Evolutionary conservation across 345 rosid genomes (phyloP), one percentile per base, ranked within the genome.

Genomic region (Linum usitatissimum): DNA sequence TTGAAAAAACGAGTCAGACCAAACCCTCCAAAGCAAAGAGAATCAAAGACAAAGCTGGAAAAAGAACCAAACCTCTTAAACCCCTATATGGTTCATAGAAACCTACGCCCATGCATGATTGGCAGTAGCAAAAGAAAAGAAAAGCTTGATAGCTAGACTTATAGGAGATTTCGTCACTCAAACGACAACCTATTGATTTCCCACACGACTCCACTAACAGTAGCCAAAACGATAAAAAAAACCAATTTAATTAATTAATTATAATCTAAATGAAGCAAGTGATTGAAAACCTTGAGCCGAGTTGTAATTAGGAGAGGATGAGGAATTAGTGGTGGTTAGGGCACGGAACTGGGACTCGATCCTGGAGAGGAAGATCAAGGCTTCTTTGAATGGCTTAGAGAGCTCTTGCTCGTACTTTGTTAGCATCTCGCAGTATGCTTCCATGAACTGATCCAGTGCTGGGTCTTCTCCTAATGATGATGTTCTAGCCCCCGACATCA

Each of bases 401-500:
- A 94, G 91, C 45, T 90, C 99, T 75, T 88, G 91, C 77, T 94
- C 97, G 21, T 94, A 94, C 76, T 94, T 90, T 18, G 74, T 83
- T 49, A 94, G 79, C 99, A 94, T 90, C 89, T 94, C 97, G 62
- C 96, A 94, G 69, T 94, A 94, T 40, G 99, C 99, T 70, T 94
- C 97, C 99, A 94, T 94, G 86, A 94, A 90, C 73, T 90, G 97
- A 68, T 94, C 99, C 55, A 94, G 87, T 3, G 84, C 92, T 49
- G 99, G 97, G 76, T 94, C 97, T 77, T 90, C 93, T 20, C 97
- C 97, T 14, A 86, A 18, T 55, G 80, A 66, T 10, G 79, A 71
- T 30, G 71, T 45, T 30, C 66, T 63, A 14, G 70, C 59, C 7
- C 77, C 56, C 5, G 78, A 83, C 74, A 79, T 34, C 38, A 34